Percentiles rank a stretch among this genome's conserved stretches.
phyloP scores from a whole-genome alignment of 1,284 basidiomycete species.

The Porodaedalea pini region DNA sequence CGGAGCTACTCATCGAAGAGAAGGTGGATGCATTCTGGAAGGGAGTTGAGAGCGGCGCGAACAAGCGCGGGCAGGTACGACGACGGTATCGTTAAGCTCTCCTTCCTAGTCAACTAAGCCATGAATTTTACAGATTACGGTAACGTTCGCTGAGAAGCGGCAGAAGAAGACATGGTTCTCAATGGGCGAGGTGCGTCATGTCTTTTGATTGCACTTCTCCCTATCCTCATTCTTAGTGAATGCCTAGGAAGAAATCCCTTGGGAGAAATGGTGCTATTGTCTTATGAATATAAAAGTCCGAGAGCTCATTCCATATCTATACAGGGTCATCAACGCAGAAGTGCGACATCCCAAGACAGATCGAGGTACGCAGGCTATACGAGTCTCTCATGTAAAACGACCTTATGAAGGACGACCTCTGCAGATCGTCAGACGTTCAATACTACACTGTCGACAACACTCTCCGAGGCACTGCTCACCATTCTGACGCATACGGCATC shows the following conservation, averaged over 20 bases:
- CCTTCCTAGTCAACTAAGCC: too few species aligned
- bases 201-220: neutral
- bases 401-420: too few species aligned
- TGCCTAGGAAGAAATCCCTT: conserved; percentile 64
- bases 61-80: conserved; percentile 64
- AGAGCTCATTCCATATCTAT: neutral
- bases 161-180: conserved; percentile 75
- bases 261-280: conserved; percentile 70
- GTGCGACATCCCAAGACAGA: conserved; percentile 65
- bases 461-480: conserved; percentile 60
- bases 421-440: conserved; percentile 62
- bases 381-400: too few species aligned
- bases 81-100: too few species aligned
- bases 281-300: neutral
- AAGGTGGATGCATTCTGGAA: conserved; percentile 76
- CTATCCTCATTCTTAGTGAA: neutral
- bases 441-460: conserved; percentile 48
- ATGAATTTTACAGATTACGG: too few species aligned
- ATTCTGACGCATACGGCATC: conserved; percentile 74
- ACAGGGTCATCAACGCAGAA: conserved; percentile 71
- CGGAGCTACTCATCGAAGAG: conserved; percentile 63
- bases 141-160: conserved; percentile 72
- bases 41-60: conserved; percentile 59
- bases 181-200: conserved; percentile 49
- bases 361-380: conserved; percentile 39